A percentile compares a stretch with the other conserved stretches of the same genome.
Evolutionary conservation across 441 rosid species (phyloP).

Genomic region (Breynia disticha): DNA sequence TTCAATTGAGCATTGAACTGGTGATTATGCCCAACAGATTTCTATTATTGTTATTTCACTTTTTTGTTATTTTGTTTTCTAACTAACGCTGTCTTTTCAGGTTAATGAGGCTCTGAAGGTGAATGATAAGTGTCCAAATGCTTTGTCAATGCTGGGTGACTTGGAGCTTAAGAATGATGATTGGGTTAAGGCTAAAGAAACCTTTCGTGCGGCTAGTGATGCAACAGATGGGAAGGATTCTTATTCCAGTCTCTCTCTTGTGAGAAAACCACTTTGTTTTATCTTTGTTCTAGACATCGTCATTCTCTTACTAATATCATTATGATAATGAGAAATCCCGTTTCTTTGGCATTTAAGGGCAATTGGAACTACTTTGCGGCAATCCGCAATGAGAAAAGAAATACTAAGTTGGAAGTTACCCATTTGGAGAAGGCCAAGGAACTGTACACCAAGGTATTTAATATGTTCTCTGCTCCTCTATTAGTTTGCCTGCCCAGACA

Average conservation of each 20-base stretch:
- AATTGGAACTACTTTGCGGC: conserved; percentile 99
- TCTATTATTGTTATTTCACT: background rate
- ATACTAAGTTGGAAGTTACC: conserved; percentile 96
- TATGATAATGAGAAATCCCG: background rate
- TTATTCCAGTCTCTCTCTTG: conserved; percentile 90
- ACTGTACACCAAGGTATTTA: conserved; percentile 77
- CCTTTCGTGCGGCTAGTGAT: conserved; percentile 92
- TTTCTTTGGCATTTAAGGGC: conserved; percentile 49
- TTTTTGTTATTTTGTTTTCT: conserved; percentile 9
- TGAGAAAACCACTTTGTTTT: conserved; percentile 17
- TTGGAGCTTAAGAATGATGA: conserved; percentile 98
- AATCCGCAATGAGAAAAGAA: conserved; percentile 97
- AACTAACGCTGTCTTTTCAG: conserved; percentile 24
- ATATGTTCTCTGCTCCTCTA: conserved; percentile 13
- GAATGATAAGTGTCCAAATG: conserved; percentile 82
- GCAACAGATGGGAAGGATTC: conserved; percentile 97
- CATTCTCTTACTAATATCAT: background rate
- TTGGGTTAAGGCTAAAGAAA: conserved; percentile 99
- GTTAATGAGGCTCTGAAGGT: conserved; percentile 91
- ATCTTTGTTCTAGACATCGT: background rate
- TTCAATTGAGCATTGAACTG: conserved; percentile 93
- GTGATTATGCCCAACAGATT: conserved; percentile 20
- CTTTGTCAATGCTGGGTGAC: conserved; percentile 95
- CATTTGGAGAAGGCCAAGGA: conserved; percentile 99
- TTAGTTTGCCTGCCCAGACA: background rate